Evolutionary conservation across 2,329 filamentous ascomycete species (phyloP).

Genomic region (Penicillium paneum): DNA sequence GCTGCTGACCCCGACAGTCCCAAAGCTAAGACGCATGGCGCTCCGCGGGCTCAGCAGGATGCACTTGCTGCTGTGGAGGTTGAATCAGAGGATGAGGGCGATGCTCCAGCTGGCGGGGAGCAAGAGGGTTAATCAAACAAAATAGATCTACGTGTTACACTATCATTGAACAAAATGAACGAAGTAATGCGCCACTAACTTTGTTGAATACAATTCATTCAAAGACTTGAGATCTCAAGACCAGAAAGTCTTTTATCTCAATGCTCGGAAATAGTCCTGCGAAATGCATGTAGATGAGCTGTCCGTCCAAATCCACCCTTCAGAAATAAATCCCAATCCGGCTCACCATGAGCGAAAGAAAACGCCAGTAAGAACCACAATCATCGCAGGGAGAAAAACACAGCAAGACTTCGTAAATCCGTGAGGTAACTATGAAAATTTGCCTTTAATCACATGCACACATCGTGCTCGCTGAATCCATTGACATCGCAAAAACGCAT

Average conservation of each 20-base stretch:
- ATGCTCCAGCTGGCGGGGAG: slow-evolving; percentile 19
- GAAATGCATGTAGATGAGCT: slow-evolving; percentile 3
- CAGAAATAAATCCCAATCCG: neutral
- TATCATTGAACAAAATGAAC: neutral
- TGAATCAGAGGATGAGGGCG: slow-evolving; percentile 30
- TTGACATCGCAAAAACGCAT: slow-evolving; percentile 3
- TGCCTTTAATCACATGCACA: neutral
- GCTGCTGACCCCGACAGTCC: slow-evolving; percentile 4
- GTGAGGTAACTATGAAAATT: neutral
- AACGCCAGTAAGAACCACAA: neutral
- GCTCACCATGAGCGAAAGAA: neutral
- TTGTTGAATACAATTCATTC: neutral
- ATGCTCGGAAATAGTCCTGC: neutral
- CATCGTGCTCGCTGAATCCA: neutral
- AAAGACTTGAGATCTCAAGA: neutral
- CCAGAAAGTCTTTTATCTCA: neutral
- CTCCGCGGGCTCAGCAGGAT: slow-evolving; percentile 20
- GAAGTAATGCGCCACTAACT: neutral
- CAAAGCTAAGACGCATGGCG: slow-evolving; percentile 17
- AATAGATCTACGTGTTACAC: neutral
- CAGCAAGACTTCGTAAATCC: slow-evolving; percentile 7
- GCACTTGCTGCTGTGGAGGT: slow-evolving; percentile 34
- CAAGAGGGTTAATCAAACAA: slow-evolving; percentile 14
- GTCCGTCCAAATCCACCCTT: neutral
- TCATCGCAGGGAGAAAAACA: neutral